phyloP scores from a whole-genome alignment of 192 early-diverging fungal genomes.

The Coemansia sp. region DNA sequence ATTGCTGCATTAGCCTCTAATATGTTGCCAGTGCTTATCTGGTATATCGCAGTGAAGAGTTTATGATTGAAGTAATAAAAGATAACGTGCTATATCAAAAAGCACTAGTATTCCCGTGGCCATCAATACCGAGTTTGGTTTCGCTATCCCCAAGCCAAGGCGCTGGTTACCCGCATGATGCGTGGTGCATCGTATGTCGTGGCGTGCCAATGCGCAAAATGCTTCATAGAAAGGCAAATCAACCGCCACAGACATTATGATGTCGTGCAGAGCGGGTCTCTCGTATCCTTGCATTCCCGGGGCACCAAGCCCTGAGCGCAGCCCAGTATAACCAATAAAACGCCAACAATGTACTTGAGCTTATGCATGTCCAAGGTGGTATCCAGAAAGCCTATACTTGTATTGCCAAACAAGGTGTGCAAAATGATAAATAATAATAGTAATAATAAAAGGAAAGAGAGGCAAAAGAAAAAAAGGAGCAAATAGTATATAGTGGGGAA shows the following conservation, averaged over 20 bases:
- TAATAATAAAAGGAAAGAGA: neutral
- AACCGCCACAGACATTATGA: neutral
- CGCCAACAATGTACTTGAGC: neutral
- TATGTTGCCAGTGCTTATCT: no score
- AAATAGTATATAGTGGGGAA: neutral
- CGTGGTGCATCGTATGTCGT: neutral
- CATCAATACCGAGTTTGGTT: no score
- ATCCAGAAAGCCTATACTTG: neutral
- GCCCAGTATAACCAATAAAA: conserved; percentile 7
- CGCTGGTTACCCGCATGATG: neutral
- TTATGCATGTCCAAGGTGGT: conserved; percentile 4
- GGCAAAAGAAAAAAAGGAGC: neutral
- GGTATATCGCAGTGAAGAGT: no score
- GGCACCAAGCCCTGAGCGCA: conserved; percentile 1
- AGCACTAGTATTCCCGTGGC: no score
- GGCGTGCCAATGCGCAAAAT: neutral
- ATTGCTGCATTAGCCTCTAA: no score
- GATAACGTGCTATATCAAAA: no score
- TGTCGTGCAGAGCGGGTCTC: conserved; percentile 47
- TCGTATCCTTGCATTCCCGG: conserved; percentile 51
- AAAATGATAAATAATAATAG: neutral
- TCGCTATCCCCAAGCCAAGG: neutral
- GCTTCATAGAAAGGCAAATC: neutral
- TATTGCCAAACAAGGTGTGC: neutral
- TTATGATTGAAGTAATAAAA: no score